A percentile compares a stretch with the other conserved stretches of the same genome.
phyloP scores from a whole-genome alignment of 1,139 yeast genomes.

The Geotrichum phurueaensis region DNA sequence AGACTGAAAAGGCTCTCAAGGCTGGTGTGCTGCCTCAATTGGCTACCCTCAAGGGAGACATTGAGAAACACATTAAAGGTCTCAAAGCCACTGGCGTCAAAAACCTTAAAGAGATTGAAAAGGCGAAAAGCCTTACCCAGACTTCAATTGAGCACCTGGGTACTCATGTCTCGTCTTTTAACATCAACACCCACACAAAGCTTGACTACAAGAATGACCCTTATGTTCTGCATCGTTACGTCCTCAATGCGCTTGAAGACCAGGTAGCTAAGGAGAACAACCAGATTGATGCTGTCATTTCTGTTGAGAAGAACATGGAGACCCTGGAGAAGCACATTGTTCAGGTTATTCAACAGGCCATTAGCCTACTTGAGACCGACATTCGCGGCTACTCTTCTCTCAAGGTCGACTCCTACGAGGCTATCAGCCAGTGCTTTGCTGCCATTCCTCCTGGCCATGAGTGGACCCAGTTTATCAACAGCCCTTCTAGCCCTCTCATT shows the following conservation, averaged over 20 bases:
- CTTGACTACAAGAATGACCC: slow-evolving; percentile 44
- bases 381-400: slow-evolving; percentile 31
- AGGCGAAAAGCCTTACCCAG: slow-evolving; percentile 34
- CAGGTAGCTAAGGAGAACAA: slow-evolving; percentile 44
- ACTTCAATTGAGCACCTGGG: slow-evolving; percentile 37
- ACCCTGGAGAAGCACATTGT: slow-evolving; percentile 42
- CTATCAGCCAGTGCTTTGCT: slow-evolving; percentile 33
- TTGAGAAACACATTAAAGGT: slow-evolving; percentile 39
- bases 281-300: slow-evolving; percentile 40
- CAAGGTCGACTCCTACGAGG: slow-evolving; percentile 30
- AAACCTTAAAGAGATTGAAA: slow-evolving; percentile 37
- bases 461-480: slow-evolving; percentile 41
- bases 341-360: slow-evolving; percentile 40
- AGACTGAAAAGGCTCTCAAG: slow-evolving; percentile 33
- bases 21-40: slow-evolving; percentile 34
- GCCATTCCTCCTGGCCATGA: slow-evolving; percentile 39
- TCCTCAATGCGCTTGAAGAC: slow-evolving; percentile 36
- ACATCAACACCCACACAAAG: slow-evolving; percentile 23
- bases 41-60: slow-evolving; percentile 34
- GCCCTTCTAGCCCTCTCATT: slow-evolving; percentile 34
- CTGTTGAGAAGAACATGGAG: slow-evolving; percentile 40
- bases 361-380: slow-evolving; percentile 32
- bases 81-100: slow-evolving; percentile 35
- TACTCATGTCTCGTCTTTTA: slow-evolving; percentile 29
- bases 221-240: slow-evolving; percentile 39